Percentiles rank a stretch among this genome's conserved stretches.
phyloP scores from a whole-genome alignment of 768 basidiomycete species.

The Calocybe indica region DNA sequence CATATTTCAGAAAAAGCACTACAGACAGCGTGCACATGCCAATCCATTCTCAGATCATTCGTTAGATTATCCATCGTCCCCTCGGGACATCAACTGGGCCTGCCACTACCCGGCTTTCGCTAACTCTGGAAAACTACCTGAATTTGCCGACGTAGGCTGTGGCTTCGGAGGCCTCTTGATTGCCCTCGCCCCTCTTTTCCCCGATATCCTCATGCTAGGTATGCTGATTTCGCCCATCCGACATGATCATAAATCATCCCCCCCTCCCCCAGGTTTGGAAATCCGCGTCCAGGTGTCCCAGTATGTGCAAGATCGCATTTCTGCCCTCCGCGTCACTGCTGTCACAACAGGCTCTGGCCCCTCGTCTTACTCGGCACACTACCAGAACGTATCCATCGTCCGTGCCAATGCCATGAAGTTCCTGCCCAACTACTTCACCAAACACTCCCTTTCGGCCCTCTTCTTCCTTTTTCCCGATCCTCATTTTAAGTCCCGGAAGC shows the following conservation, averaged over 20 bases:
- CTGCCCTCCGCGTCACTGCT: constrained; percentile 76
- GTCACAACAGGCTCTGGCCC: constrained; percentile 29
- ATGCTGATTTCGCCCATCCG: constrained; percentile 15
- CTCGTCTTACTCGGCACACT: constrained; percentile 35
- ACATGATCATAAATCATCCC: constrained; percentile 3
- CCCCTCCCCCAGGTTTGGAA: constrained; percentile 70
- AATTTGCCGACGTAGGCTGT: constrained; percentile 96
- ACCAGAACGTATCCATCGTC: constrained; percentile 88
- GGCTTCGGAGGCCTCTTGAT: constrained; percentile 95
- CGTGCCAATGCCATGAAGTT: constrained; percentile 99
- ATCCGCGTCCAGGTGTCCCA: constrained; percentile 95
- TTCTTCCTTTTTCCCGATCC: constrained; percentile 99
- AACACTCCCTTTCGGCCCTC: constrained; percentile 84
- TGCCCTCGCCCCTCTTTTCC: constrained; percentile 83
- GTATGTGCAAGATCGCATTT: constrained; percentile 92
- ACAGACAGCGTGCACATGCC: constrained; percentile 78
- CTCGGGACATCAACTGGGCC: constrained; percentile 74
- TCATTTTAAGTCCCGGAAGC: constrained; percentile 96
- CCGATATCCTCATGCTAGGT: constrained; percentile 93
- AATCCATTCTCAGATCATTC: constrained; percentile 87
- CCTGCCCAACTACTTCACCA: constrained; percentile 90
- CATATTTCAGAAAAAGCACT: constrained; percentile 65
- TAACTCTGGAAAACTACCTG: constrained; percentile 58
- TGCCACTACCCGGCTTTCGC: constrained; percentile 74
- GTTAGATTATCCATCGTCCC: constrained; percentile 80